Evolutionary conservation across 2,329 filamentous ascomycete genomes (phyloP), one percentile per base, ranked within the genome.

Genomic region (Verticillium nonalfalfae): DNA sequence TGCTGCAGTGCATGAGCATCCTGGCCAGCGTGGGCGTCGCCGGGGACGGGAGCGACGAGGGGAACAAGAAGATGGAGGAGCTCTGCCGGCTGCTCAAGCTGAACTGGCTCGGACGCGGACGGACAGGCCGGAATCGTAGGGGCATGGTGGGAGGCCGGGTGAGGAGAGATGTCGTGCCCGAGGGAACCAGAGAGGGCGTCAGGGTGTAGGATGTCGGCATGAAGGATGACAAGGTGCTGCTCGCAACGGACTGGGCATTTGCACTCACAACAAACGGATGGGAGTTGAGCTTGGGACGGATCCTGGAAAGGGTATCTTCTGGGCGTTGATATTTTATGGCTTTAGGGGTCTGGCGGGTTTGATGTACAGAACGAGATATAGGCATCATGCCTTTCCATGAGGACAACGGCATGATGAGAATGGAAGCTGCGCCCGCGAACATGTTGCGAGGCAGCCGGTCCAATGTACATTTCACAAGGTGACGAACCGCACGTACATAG

Each of bases 1-100:
- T 99, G 91, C 80, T 99, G 65, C 95, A 99, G 78, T 99, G 95
- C 74, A 89, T 98, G 75, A 94, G 90, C 72, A 93, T 99, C 7
- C 80, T 99, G 26, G 90, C 91, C 3, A 88, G 88, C 64, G 85
- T 96, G 26, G 72, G 70, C 4, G 64, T 61, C 13, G 66, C 65
- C 52, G 66, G 66, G 59, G 63, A 86, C 69, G 86, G 82, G 1
- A 85, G 84, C 10, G 91, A 96, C 65, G 86, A 89, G 40, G 83
- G 85, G 1, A 91, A 94, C 71, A 84, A 83, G 61, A 91, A 89
- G 75, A 90, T 98, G 69, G 90, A 94, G 64, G 85, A 93, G 69
- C 78, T 99, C 64, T 92, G 90, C 61, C 89, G 91, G 71, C 87
- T 95, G 68, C 79, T 99, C 64, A 99, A 98, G 76, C 86, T 97